These are phyloP conservation scores for Fusarium multiceps DNA, from an alignment of 2,329 filamentous ascomycete species.

Conservation along the genomic window DNA sequence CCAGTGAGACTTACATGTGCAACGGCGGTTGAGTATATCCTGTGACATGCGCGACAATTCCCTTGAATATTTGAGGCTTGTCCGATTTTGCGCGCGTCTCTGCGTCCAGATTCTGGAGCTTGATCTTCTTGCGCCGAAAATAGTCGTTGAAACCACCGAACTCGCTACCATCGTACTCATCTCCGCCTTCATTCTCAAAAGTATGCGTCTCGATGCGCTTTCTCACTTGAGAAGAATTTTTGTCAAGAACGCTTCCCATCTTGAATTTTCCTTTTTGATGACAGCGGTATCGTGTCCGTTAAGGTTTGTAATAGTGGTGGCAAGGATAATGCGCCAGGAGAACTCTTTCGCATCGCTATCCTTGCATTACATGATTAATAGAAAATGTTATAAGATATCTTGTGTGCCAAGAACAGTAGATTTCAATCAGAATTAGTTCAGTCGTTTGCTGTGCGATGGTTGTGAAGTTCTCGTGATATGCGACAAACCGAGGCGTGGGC, in stretches of 20 bases:
- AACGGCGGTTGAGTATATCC: conserved; percentile 96
- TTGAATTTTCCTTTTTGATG: conserved; percentile 27
- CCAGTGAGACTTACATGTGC: conserved; percentile 68
- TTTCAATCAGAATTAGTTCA: background rate
- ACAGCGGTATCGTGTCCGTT: background rate
- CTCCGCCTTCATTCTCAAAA: conserved; percentile 84
- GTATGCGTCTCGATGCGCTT: conserved; percentile 73
- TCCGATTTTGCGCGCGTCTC: conserved; percentile 76
- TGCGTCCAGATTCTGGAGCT: conserved; percentile 92
- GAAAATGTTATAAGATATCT: background rate
- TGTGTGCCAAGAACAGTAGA: background rate
- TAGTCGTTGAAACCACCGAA: conserved; percentile 95
- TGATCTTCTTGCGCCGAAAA: conserved; percentile 95
- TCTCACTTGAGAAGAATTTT: conserved; percentile 70
- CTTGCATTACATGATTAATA: background rate
- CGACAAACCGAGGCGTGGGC: background rate
- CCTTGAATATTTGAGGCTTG: conserved; percentile 88
- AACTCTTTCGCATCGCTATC: conserved; percentile 3
- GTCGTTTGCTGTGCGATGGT: background rate
- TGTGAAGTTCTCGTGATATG: conserved; percentile 5
- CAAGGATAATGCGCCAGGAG: conserved; percentile 4
- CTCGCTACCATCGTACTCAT: conserved; percentile 87
- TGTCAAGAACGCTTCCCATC: conserved; percentile 72
- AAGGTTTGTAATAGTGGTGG: conserved; percentile 17
- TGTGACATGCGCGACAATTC: conserved; percentile 90